Conservation (phyloP, 164 flowering plant species). For the grape (Vitis vinifera) region ASM3070453v1 NC_081813.1:6335501-6336000, state of each 20-base stretch:
- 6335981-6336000: conserved; percentile 37
- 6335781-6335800: conserved; percentile 34
- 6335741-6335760: conserved; percentile 27
- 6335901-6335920: conserved; percentile 51
- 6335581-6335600: too few relatives aligned
- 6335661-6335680: too few relatives aligned
- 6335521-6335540: too few relatives aligned
- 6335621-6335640: too few relatives aligned
- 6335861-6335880: conserved; percentile 36
- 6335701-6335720: conserved; percentile 8
- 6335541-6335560: too few relatives aligned
- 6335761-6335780: conserved; percentile 28
- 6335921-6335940: conserved; percentile 48
- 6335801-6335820: conserved; percentile 46
- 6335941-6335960: conserved; percentile 24
- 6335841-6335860: conserved; percentile 50
- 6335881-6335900: conserved; percentile 29
- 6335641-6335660: too few relatives aligned
- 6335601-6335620: too few relatives aligned
- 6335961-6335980: conserved; percentile 17
- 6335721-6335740: conserved; percentile 24
- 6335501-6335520: too few relatives aligned
- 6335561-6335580: too few relatives aligned
- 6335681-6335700: too few relatives aligned
- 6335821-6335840: conserved; percentile 39